phyloP scores from a whole-genome alignment of 768 basidiomycete genomes.

The Lanmaoa rubissima region DNA sequence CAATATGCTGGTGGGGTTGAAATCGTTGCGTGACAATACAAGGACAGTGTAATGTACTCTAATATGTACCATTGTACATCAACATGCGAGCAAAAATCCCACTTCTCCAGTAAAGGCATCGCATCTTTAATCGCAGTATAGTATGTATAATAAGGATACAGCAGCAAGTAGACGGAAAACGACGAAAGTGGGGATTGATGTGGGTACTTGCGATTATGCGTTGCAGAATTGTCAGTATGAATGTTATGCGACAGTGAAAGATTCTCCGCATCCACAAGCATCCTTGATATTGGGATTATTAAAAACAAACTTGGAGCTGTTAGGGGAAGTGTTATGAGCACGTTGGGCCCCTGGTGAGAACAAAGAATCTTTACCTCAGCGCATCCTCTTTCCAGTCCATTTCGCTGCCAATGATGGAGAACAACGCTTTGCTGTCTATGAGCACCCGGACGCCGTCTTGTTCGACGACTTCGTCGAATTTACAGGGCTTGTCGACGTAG shows the following conservation, averaged over 20 bases:
- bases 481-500: conserved; percentile 85
- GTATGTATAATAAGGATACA: conserved; percentile 31
- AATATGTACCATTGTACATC: conserved; percentile 10
- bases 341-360: not conserved
- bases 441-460: conserved; percentile 93
- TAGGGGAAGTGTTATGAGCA: conserved; percentile 3
- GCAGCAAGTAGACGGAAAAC: not conserved
- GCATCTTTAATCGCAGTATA: conserved; percentile 13
- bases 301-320: conserved; percentile 77
- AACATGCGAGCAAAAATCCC: conserved; percentile 10
- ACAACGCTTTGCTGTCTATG: conserved; percentile 95
- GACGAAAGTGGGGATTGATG: not conserved
- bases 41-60: conserved; percentile 18
- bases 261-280: conserved; percentile 94
- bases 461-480: conserved; percentile 95
- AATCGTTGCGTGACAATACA: not conserved
- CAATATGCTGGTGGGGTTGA: not conserved
- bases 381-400: conserved; percentile 98
- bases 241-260: conserved; percentile 59
- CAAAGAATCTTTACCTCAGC: conserved; percentile 54
- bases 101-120: conserved; percentile 1
- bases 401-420: conserved; percentile 96
- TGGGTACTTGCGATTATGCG: conserved; percentile 14
- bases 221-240: conserved; percentile 6
- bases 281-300: conserved; percentile 94